A percentile compares a stretch with the other conserved stretches of the same genome.
Conservation (phyloP, 768 basidiomycete genomes). For the Cubamyces lactineus region DNA sequence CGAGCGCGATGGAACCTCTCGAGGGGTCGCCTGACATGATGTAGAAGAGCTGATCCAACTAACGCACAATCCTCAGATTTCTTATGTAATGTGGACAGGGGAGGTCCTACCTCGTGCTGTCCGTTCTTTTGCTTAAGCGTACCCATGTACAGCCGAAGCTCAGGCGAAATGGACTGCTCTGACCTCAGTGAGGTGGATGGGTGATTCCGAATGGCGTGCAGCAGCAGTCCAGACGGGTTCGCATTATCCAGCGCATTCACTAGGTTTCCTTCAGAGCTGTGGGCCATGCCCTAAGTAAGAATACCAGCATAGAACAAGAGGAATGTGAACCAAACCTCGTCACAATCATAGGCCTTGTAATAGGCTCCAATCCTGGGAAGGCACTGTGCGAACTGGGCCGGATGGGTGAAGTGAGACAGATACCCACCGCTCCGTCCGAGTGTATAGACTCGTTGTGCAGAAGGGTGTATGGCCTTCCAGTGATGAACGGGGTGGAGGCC, state of each 20-base stretch:
- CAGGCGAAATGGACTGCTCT: constrained; percentile 42
- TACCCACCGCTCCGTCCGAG: constrained; percentile 70
- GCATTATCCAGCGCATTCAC: constrained; percentile 56
- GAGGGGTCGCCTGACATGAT: constrained; percentile 76
- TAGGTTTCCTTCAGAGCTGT: constrained; percentile 74
- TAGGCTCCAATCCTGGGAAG: constrained; percentile 45
- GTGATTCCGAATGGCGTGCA: constrained; percentile 50
- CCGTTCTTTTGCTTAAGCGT: constrained; percentile 34
- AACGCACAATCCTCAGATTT: constrained; percentile 10
- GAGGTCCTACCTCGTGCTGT: constrained; percentile 4
- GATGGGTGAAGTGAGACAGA: constrained; percentile 36
- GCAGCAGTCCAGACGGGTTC: constrained; percentile 65
- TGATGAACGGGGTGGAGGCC: constrained; percentile 78
- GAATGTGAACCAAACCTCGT: constrained; percentile 47
- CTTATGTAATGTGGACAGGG: neutral
- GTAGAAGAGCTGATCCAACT: constrained; percentile 53
- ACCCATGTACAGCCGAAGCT: constrained; percentile 62
- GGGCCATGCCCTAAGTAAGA: neutral
- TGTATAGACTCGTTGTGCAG: constrained; percentile 58
- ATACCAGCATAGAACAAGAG: neutral
- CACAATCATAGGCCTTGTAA: constrained; percentile 52
- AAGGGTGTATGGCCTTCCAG: constrained; percentile 73
- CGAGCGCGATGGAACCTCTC: constrained; percentile 66
- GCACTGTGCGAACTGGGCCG: constrained; percentile 28
- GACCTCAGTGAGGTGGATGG: constrained; percentile 22